Base-by-base conservation (phyloP, 805 yeast genomes). In the Candida ascalaphidarum region DNA sequence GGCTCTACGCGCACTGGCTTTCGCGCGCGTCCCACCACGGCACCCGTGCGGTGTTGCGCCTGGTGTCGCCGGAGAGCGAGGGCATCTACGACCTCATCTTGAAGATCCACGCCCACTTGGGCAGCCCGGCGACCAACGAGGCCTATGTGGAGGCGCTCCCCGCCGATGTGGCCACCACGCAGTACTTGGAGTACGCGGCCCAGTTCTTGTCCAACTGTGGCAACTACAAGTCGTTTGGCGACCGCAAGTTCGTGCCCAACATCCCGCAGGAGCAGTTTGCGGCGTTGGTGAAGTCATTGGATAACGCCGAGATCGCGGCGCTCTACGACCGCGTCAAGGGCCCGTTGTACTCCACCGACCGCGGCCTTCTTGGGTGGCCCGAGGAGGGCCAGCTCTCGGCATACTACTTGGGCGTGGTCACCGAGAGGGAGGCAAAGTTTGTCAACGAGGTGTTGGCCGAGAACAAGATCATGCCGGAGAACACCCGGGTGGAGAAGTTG, bases 211-310 rank as follows among this genome's bases (percentile, higher is more conserved):
- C 77, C 21, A 81, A 81, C 52, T 61, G 77, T 50, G 92, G 92
- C 40, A 81, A 81, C 46, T 81, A 71, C 58, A 85, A 80, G 56
- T 79, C 92, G 1, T 85, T 85, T 51, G 96, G 96, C 40, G 95
- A 85, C 56, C 73, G 74, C 41, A 85, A 85, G 54, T 85, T 85
- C 46, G 66, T 85, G 37, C 96, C 96, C 22, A 58, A 73, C 28
- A 44, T 83, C 22, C 32, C 65, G 0, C 45, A 40, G 18, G 68
- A 52, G 1, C 64, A 65, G 5, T 76, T 84, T 40, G 68, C 58
- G 32, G 39, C 55, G 14, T 34, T 61, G 19, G 56, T 81, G 17
- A 51, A 51, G 19, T 36, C 61, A 2, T 49, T 70, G 13, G 60
- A 59, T 23, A 56, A 61, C 33, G 48, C 50, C 14, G 34, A 52